Base-by-base conservation (phyloP, 805 yeast genomes). In the Saturnispora bothae region DNA sequence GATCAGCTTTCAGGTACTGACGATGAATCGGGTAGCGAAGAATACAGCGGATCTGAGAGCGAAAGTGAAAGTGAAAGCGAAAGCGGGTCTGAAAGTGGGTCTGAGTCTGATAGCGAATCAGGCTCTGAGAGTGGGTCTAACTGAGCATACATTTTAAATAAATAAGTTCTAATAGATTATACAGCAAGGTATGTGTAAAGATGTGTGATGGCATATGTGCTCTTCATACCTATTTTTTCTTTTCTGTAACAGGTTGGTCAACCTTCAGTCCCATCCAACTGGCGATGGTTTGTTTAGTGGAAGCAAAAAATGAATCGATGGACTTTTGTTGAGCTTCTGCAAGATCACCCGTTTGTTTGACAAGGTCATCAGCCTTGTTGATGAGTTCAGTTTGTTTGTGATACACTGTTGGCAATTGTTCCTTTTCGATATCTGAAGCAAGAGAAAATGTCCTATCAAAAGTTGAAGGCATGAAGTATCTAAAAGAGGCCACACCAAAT, bases 401-500 rank as follows among this genome's bases (percentile, higher is more conserved):
- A 12, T 88, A 84, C 26, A 84, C 54, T 28, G 63, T 65, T 4
- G 94, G 94, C 31, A 78, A 57, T 39, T 67, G 63, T 19, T 68
- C 58, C 52, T 73, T 60, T 56, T 85, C 92, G 43, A 73, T 63
- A 39, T 63, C 59, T 74, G 83, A 76, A 3, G 70, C 59, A 49
- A 77, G 73, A 5, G 61, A 56, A 12, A 69, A 59, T 7, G 83
- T 73, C 55, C 80, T 83, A 30, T 52, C 50, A 49, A 72, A 83
- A 0, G 95, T 85, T 36, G 67, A 59, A 14, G 95, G 95, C 49
- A 83, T 66, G 48, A 82, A 77, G 54, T 71, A 67, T 43, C 65
- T 71, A 61, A 85, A 83, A 1, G 89, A 75, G 5, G 63, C 69
- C 21, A 70, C 44, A 12, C 88, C 92, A 38, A 79, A 66, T 0